Conservation (phyloP, 2,329 filamentous ascomycete genomes). For the Sclerotinia sclerotiorum region DNA sequence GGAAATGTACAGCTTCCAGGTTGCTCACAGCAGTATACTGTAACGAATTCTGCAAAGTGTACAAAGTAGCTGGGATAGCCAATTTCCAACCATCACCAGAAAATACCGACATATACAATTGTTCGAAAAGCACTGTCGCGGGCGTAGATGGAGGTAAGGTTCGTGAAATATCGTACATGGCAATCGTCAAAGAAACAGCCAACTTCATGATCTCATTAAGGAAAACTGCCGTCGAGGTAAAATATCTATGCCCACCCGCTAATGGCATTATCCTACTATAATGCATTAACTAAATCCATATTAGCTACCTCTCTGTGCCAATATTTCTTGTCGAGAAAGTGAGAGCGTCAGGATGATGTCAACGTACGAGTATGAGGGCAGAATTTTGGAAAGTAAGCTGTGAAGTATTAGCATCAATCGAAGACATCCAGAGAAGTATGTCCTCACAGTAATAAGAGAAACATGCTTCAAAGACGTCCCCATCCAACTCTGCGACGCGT, state of each 20-base stretch:
- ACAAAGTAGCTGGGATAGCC: constrained; percentile 82
- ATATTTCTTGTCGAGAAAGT: not conserved
- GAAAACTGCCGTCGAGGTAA: constrained; percentile 90
- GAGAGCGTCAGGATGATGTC: constrained; percentile 8
- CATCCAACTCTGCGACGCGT: constrained; percentile 39
- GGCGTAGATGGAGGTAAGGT: constrained; percentile 76
- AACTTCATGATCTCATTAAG: constrained; percentile 92
- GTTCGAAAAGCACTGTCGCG: constrained; percentile 74
- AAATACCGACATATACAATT: constrained; percentile 79
- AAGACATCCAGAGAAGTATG: constrained; percentile 31
- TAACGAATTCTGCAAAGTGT: constrained; percentile 89
- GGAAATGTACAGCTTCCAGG: constrained; percentile 87
- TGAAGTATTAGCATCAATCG: constrained; percentile 34
- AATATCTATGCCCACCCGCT: constrained; percentile 79
- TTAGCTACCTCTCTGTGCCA: not conserved
- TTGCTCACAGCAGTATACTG: constrained; percentile 93
- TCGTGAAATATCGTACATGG: constrained; percentile 81
- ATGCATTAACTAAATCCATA: constrained; percentile 70
- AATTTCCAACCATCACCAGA: constrained; percentile 93
- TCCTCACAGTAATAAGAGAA: constrained; percentile 62
- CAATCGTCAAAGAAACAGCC: constrained; percentile 79
- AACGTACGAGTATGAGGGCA: constrained; percentile 66
- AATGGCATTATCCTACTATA: constrained; percentile 94
- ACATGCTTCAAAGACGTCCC: constrained; percentile 68
- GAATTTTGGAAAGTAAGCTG: constrained; percentile 81